Conservation (phyloP, 2,329 filamentous ascomycete species). For the Hymenoscyphus fructigenus region DNA sequence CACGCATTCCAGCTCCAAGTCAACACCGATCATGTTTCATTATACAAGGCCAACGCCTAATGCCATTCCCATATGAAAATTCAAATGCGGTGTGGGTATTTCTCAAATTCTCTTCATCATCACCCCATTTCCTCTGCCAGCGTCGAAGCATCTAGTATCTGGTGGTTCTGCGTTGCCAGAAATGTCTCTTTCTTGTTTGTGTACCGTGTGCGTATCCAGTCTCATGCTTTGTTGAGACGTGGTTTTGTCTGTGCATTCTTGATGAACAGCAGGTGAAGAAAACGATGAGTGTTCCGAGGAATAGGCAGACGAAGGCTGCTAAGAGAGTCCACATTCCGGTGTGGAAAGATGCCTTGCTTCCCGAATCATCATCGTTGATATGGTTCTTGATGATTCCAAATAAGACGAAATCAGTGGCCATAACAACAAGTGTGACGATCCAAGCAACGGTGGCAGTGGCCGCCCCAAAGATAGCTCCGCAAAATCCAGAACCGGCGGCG, state of each 20-base stretch:
- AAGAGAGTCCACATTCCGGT: conserved; percentile 59
- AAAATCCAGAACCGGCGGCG: conserved; percentile 50
- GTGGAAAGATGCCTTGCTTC: conserved; percentile 43
- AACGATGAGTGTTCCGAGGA: conserved; percentile 56
- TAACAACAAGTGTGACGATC: conserved; percentile 47
- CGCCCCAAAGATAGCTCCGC: conserved; percentile 52
- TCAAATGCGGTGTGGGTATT: background rate
- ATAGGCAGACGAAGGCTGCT: conserved; percentile 52
- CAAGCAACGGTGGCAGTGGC: conserved; percentile 51
- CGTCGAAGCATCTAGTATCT: conserved; percentile 10
- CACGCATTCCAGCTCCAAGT: background rate
- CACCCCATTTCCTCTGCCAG: background rate
- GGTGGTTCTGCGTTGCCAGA: conserved; percentile 22
- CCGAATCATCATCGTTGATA: conserved; percentile 47
- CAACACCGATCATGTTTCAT: background rate
- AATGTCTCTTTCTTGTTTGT: conserved; percentile 16
- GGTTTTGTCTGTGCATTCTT: conserved; percentile 22
- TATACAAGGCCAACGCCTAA: background rate
- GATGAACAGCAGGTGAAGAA: conserved; percentile 61
- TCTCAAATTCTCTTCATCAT: background rate
- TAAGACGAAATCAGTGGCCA: conserved; percentile 57
- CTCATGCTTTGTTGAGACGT: conserved; percentile 15
- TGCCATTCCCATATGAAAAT: background rate
- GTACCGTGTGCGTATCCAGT: conserved; percentile 23
- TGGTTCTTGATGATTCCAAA: conserved; percentile 54